Percentiles rank a stretch among this genome's conserved stretches.
Conservation (phyloP, 805 yeast genomes). For the Candida easanensis region DNA sequence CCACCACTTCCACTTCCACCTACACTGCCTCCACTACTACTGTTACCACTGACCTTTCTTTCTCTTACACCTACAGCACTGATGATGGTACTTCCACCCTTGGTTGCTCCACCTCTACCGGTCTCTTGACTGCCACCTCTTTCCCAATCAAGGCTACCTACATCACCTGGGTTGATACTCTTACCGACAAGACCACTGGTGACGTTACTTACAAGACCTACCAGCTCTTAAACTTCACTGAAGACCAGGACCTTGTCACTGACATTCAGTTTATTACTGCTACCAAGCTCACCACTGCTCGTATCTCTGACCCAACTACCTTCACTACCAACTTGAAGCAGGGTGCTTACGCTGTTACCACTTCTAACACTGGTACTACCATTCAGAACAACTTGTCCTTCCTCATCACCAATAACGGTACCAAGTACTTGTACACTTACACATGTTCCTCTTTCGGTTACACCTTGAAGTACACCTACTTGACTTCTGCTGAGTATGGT, state of each 20-base stretch:
- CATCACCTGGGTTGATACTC: conserved; percentile 7
- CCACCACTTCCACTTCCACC: background rate
- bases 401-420: conserved; percentile 12
- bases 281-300: background rate
- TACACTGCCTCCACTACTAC: conserved; percentile 1
- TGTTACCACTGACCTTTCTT: background rate
- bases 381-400: background rate
- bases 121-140: background rate
- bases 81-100: conserved; percentile 6
- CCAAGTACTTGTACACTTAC: conserved; percentile 6
- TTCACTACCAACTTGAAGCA: conserved; percentile 15
- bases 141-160: background rate
- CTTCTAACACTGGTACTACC: background rate
- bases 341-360: conserved; percentile 10
- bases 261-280: conserved; percentile 14
- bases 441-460: conserved; percentile 3
- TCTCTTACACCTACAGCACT: background rate
- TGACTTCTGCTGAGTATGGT: conserved; percentile 6
- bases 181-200: background rate
- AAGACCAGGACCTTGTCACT: conserved; percentile 13
- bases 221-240: conserved; percentile 14
- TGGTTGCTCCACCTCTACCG: conserved; percentile 1
- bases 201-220: conserved; percentile 3
- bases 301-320: conserved; percentile 3
- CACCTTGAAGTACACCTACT: conserved; percentile 3